Conservation (phyloP, 2,329 filamentous ascomycete genomes). For the Colletotrichum orchidophilum region DNA sequence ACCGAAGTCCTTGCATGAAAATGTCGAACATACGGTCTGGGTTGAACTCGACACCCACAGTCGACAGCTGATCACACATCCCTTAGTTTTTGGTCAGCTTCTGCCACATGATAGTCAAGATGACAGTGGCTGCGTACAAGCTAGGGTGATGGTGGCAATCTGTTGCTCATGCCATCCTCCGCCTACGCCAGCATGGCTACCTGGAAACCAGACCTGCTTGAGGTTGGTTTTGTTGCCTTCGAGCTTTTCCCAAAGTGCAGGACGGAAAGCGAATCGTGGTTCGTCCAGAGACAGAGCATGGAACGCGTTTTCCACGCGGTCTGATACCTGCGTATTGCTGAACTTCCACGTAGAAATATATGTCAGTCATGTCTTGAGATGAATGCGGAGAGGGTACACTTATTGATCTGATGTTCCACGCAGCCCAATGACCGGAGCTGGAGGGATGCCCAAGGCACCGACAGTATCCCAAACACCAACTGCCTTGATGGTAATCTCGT, state of each 20-base stretch:
- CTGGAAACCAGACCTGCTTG: slow-evolving; percentile 72
- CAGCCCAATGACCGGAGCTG: slow-evolving; percentile 8
- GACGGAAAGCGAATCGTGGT: slow-evolving; percentile 60
- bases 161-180: slow-evolving; percentile 69
- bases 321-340: slow-evolving; percentile 61
- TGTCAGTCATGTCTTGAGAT: slow-evolving; percentile 43
- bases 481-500: slow-evolving; percentile 46
- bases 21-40: slow-evolving; percentile 24
- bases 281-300: slow-evolving; percentile 69
- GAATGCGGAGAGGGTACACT: slow-evolving; percentile 52
- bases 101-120: not conserved
- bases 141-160: slow-evolving; percentile 48
- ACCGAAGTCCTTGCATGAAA: not conserved
- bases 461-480: slow-evolving; percentile 54
- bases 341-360: slow-evolving; percentile 49
- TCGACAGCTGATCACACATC: slow-evolving; percentile 65
- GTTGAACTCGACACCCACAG: slow-evolving; percentile 60
- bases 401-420: slow-evolving; percentile 51
- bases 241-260: slow-evolving; percentile 63
- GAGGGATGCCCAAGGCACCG: slow-evolving; percentile 54
- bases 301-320: slow-evolving; percentile 65
- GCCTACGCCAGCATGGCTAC: slow-evolving; percentile 75
- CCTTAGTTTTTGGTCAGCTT: slow-evolving; percentile 42
- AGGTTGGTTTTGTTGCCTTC: slow-evolving; percentile 52
- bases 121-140: slow-evolving; percentile 43